These are phyloP conservation scores for Colletotrichum falcatum DNA, from an alignment of 2,329 filamentous ascomycete species.

Conservation along the genomic window DNA sequence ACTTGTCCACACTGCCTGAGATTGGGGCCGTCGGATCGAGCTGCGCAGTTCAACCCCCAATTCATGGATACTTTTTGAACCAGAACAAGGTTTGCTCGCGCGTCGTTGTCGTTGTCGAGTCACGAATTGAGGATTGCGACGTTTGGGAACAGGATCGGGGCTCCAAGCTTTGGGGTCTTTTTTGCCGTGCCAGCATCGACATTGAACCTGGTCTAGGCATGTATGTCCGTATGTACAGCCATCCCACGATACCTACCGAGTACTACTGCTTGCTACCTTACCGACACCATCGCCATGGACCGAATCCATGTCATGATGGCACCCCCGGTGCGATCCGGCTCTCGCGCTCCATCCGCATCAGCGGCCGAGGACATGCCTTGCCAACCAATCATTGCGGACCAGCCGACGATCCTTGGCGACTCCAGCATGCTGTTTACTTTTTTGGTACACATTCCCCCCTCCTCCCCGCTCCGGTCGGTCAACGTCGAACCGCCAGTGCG, in stretches of 20 bases:
- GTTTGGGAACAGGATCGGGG: constrained; percentile 3
- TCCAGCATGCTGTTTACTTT: constrained; percentile 73
- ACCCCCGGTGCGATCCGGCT: constrained; percentile 29
- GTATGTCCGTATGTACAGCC: not conserved
- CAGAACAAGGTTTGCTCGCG: constrained; percentile 12
- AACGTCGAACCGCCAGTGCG: not conserved
- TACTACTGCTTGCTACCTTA: too few species aligned
- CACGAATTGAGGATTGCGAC: constrained; percentile 26
- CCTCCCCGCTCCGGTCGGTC: not conserved
- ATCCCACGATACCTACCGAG: constrained; percentile 26
- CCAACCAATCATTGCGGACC: constrained; percentile 58
- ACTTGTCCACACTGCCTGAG: too few species aligned
- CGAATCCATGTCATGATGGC: constrained; percentile 19
- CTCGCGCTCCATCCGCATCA: not conserved
- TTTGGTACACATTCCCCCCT: constrained; percentile 64
- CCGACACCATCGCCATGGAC: not conserved
- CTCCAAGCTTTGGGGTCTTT: not conserved
- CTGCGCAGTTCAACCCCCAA: constrained; percentile 31
- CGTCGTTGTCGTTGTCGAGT: constrained; percentile 24
- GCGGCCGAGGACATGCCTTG: constrained; percentile 1
- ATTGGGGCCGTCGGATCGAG: constrained; percentile 18
- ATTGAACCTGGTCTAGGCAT: not conserved
- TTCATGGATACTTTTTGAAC: constrained; percentile 23
- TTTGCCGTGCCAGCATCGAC: not conserved
- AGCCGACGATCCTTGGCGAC: constrained; percentile 71